phyloP scores from a whole-genome alignment of 1,284 basidiomycete genomes.

The Naganishia liquefaciens region DNA sequence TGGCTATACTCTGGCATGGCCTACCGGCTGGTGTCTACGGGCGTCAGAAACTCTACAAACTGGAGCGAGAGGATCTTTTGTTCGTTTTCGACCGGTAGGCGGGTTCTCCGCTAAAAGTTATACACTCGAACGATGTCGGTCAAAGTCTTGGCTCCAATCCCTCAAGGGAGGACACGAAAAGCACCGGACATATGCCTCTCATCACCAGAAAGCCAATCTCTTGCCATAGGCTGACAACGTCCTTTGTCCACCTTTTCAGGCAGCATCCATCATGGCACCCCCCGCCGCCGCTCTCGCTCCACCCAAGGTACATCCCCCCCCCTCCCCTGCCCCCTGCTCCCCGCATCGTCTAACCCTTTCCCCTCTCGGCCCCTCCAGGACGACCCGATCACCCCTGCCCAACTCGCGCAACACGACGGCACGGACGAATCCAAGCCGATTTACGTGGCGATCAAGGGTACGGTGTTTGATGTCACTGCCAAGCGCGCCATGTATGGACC shows the following conservation, averaged over 20 bases:
- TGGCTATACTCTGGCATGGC: no score
- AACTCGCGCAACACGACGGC: constrained; percentile 50
- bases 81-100: no score
- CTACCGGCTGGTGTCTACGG: no score
- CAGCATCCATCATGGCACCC: constrained; percentile 51
- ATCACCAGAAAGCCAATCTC: no score
- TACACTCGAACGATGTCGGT: no score
- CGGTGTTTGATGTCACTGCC: constrained; percentile 52
- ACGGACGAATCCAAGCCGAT: constrained; percentile 49
- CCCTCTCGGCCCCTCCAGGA: constrained; percentile 35
- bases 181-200: no score
- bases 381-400: constrained; percentile 47
- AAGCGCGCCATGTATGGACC: constrained; percentile 55
- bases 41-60: no score
- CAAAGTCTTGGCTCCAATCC: no score
- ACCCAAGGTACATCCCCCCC: constrained; percentile 43
- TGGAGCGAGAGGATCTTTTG: no score
- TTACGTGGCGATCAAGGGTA: constrained; percentile 55
- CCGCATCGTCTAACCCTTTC: neutral
- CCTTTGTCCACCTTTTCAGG: constrained; percentile 30
- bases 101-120: no score
- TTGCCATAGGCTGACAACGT: no score
- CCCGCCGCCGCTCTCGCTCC: constrained; percentile 47
- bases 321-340: constrained; percentile 9
- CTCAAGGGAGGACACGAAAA: no score